Percentiles rank a stretch among this genome's conserved stretches.
These are phyloP conservation scores for Pseudogymnoascus pannorum DNA, from an alignment of 2,329 filamentous ascomycete species.

Conservation along the genomic window DNA sequence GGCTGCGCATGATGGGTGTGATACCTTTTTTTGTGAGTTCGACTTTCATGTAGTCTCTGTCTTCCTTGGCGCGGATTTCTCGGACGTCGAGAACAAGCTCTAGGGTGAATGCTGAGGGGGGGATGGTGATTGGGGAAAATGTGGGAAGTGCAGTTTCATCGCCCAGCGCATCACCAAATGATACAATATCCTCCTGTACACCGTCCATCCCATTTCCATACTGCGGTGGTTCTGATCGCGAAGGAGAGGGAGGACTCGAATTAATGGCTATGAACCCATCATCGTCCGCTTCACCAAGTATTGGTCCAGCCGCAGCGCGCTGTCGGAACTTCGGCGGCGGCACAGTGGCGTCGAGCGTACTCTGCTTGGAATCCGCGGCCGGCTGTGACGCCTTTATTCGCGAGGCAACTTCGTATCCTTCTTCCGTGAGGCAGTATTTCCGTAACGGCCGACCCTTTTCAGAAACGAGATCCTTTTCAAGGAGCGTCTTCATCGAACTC, in stretches of 20 bases:
- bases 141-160: conserved; percentile 24
- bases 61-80: conserved; percentile 64
- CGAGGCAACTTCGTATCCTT: conserved; percentile 68
- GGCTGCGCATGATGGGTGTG: conserved; percentile 55
- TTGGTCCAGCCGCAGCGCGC: neutral
- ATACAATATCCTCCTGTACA: conserved; percentile 16
- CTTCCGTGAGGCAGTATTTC: conserved; percentile 65
- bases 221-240: conserved; percentile 2
- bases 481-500: conserved; percentile 72
- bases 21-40: conserved; percentile 62
- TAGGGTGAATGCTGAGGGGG: conserved; percentile 61
- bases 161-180: conserved; percentile 20
- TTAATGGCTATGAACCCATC: conserved; percentile 12
- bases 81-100: conserved; percentile 67
- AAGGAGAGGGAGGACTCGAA: conserved; percentile 10
- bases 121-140: conserved; percentile 53
- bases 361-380: conserved; percentile 19
- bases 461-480: conserved; percentile 66
- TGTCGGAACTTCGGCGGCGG: neutral
- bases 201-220: neutral
- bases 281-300: neutral
- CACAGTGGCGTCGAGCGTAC: conserved; percentile 11
- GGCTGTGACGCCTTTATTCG: conserved; percentile 49
- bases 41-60: conserved; percentile 70
- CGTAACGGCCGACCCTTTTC: conserved; percentile 61